These are phyloP conservation scores for Botrytis fabae DNA, from an alignment of 2,329 filamentous ascomycete genomes.

Conservation along the genomic window DNA sequence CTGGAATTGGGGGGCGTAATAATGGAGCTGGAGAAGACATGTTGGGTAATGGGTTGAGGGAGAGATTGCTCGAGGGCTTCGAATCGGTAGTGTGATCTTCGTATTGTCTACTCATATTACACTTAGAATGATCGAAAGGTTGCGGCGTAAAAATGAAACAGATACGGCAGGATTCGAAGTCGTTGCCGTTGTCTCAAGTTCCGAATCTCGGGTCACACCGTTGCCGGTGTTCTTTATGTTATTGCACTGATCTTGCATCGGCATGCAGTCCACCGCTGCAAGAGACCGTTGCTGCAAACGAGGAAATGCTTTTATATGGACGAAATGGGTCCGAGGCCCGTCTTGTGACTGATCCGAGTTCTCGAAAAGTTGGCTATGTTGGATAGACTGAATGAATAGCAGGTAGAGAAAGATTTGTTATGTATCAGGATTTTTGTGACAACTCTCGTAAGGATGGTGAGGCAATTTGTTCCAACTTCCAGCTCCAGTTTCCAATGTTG, in stretches of 20 bases:
- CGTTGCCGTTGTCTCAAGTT: slow-evolving; percentile 13
- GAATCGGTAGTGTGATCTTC: slow-evolving; percentile 30
- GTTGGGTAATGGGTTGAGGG: slow-evolving; percentile 31
- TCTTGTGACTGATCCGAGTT: slow-evolving; percentile 10
- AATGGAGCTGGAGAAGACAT: slow-evolving; percentile 43
- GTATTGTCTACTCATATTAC: slow-evolving; percentile 18
- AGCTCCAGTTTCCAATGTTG: neutral
- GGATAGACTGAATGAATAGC: neutral
- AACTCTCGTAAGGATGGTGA: neutral
- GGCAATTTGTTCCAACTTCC: neutral
- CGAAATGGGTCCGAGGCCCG: slow-evolving; percentile 10
- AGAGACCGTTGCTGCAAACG: slow-evolving; percentile 27
- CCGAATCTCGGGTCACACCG: slow-evolving; percentile 30
- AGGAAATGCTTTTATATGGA: slow-evolving; percentile 21
- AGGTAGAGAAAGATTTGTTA: neutral
- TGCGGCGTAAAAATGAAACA: slow-evolving; percentile 29
- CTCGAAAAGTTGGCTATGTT: slow-evolving; percentile 7
- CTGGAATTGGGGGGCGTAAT: slow-evolving; percentile 42
- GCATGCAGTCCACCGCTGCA: slow-evolving; percentile 32
- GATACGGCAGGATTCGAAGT: slow-evolving; percentile 23
- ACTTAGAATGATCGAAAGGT: slow-evolving; percentile 1
- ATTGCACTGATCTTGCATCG: slow-evolving; percentile 35
- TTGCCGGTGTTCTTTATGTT: slow-evolving; percentile 29
- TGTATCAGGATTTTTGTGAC: neutral
- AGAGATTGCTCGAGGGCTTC: slow-evolving; percentile 30